Evolutionary conservation across 768 basidiomycete genomes (phyloP), one percentile per base, ranked within the genome.

Genomic region (Pulveroboletus sp.): DNA sequence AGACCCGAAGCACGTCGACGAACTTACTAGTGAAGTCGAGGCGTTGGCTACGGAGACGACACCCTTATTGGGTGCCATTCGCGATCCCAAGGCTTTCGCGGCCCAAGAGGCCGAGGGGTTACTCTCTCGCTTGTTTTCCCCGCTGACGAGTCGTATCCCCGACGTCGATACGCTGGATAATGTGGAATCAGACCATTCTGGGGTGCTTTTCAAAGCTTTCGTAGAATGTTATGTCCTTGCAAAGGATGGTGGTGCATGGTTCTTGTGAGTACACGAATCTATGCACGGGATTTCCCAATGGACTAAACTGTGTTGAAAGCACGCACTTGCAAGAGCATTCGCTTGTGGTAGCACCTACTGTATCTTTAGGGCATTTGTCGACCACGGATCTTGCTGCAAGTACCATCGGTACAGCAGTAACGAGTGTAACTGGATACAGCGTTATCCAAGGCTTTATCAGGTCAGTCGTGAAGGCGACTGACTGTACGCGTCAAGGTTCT

Each of bases 341-440:
- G 8, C 61, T 61, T 21, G 45, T 63, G 20, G 42, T 63, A 48
- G 61, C 58, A 32, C 61, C 55, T 17, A 54, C 37, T 63, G 9
- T 81, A 31, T 73, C 71, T 5, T 69, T 79, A 44, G 80, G 80
- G 10, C 80, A 81, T 62, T 63, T 81, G 7, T 77, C 77, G 1
- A 79, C 79, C 0, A 73, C 66, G 1, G 73, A 78, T 45, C 70
- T 81, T 9, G 80, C 80, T 4, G 78, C 77, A 0, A 69, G 75
- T 6, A 73, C 72, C n/a, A 57, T 76, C 9, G 72, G 65, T 2
- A 72, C 61, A 33, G 67, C 74, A 52, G 69, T 73, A 1, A 62
- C 68, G 35, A 70, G 65, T 49, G 69, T 79, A 5, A 73, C 76
- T 3, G 72, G 69, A 5, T 75, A 70, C 45, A 71, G 73, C 27